Evolutionary conservation across 2,329 filamentous ascomycete genomes (phyloP), one percentile per base, ranked within the genome.

Genomic region (Camptophora hylomeconis): DNA sequence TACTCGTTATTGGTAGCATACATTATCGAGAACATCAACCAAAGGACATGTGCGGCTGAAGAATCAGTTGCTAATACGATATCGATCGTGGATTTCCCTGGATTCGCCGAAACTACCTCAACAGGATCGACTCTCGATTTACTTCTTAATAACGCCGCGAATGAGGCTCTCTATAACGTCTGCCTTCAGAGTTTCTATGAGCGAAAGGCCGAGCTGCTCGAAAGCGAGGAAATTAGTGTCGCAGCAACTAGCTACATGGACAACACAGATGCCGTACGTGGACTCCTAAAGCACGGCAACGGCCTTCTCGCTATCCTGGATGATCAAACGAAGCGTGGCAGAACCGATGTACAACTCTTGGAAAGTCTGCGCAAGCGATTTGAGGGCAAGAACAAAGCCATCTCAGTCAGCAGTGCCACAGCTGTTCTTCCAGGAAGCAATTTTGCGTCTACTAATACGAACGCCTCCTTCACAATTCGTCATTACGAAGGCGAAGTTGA

Each of bases 401-500:
- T 98, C 35, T 65, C 74, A 2, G 80, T 92, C 4, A 72, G 77
- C 30, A 74, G 75, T 25, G 63, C 81, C 2, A 86, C 75, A 1
- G 70, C 80, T 16, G 75, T 77, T 39, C 64, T 92, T 15, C 82
- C 82, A 5, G 84, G 86, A 28, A 89, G 80, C 59, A 93, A 93
- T 52, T 93, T 93, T 54, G 63, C 77, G 27, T 87, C 86, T 0
- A 77, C 82, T 37, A 92, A 92, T 54, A 67, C 72, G 0, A 67
- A 80, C 0, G 78, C 83, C 4, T 70, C 71, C 7, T 98, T 98
- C 57, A 86, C 84, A 0, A 75, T 98, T 32, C 84, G 80, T 54
- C 89, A 98, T 54, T 98, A 92, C 54, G 87, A 87, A 20, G 89
- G 89, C 28, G 89, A 95, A 51, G 82, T 98, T 4, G 89, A 98